These are phyloP conservation scores for Pisolithus thermaeus DNA, from an alignment of 1,284 basidiomycete species.

Conservation along the genomic window DNA sequence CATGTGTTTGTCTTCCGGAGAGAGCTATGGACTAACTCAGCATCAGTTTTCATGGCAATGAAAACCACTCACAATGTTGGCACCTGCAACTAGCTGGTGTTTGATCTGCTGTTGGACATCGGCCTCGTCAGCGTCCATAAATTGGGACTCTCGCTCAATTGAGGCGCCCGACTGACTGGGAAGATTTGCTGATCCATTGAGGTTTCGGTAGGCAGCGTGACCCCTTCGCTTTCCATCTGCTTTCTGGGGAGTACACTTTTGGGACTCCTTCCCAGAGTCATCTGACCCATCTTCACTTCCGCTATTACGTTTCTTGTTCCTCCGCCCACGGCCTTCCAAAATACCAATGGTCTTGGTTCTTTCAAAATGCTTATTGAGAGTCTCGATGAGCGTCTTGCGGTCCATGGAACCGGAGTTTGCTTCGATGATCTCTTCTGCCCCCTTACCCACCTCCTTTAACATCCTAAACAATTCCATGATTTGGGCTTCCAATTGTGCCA, in stretches of 20 bases:
- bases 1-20: constrained; percentile 46
- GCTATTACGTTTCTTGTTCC: constrained; percentile 28
- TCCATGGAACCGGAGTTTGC: constrained; percentile 59
- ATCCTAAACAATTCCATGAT: constrained; percentile 93
- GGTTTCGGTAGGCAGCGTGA: constrained; percentile 29
- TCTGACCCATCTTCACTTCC: constrained; percentile 34
- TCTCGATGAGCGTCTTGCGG: constrained; percentile 75
- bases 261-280: constrained; percentile 39
- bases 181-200: constrained; percentile 25
- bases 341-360: constrained; percentile 82
- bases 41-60: constrained; percentile 3
- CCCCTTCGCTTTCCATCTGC: constrained; percentile 35
- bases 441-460: constrained; percentile 78
- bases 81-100: constrained; percentile 71
- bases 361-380: constrained; percentile 79
- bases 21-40: constrained; percentile 34
- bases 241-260: constrained; percentile 50
- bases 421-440: constrained; percentile 71
- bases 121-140: constrained; percentile 90
- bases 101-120: constrained; percentile 81
- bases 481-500: constrained; percentile 85
- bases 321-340: constrained; percentile 65
- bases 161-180: constrained; percentile 38
- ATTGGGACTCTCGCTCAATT: constrained; percentile 68
- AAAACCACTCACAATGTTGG: constrained; percentile 51